Percentiles rank a stretch among this genome's conserved stretches.
Evolutionary conservation across 768 basidiomycete species (phyloP).

Genomic region (Panellus pusillus): DNA sequence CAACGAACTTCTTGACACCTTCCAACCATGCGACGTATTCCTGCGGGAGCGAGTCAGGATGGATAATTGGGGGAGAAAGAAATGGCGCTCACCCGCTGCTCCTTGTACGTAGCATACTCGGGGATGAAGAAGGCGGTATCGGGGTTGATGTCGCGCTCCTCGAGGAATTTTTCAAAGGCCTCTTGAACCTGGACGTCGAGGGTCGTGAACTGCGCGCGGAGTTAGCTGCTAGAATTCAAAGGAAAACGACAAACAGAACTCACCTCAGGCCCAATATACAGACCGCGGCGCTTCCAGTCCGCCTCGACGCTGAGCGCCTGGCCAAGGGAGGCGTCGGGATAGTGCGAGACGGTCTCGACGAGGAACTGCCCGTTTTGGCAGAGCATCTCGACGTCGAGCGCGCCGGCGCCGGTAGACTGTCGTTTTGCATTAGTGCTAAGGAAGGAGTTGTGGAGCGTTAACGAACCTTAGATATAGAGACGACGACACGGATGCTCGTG

Average conservation of each 20-base stretch:
- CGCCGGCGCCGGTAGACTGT: conserved; percentile 56
- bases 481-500: conserved; percentile 75
- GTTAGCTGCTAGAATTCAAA: neutral
- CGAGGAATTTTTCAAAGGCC: conserved; percentile 86
- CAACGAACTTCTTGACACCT: conserved; percentile 81
- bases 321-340: conserved; percentile 68
- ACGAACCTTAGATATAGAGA: conserved; percentile 82
- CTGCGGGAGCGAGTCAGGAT: conserved; percentile 37
- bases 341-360: conserved; percentile 90
- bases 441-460: neutral
- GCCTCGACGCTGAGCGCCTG: conserved; percentile 82
- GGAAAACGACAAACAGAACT: conserved; percentile 12
- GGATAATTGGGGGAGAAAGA: conserved; percentile 1
- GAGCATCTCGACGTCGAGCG: conserved; percentile 76
- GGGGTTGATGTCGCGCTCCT: conserved; percentile 88
- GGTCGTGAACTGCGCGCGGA: conserved; percentile 69
- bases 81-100: conserved; percentile 72
- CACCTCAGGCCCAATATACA: conserved; percentile 91
- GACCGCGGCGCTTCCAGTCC: conserved; percentile 89
- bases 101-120: conserved; percentile 86
- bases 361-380: conserved; percentile 78
- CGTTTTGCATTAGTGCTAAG: neutral
- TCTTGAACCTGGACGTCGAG: conserved; percentile 87
- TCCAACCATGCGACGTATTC: conserved; percentile 92
- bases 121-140: conserved; percentile 82